Evolutionary conservation across 202 grass and related monocot species (phyloP).

Genomic region (Schoenoplectus tabernaemontani): DNA sequence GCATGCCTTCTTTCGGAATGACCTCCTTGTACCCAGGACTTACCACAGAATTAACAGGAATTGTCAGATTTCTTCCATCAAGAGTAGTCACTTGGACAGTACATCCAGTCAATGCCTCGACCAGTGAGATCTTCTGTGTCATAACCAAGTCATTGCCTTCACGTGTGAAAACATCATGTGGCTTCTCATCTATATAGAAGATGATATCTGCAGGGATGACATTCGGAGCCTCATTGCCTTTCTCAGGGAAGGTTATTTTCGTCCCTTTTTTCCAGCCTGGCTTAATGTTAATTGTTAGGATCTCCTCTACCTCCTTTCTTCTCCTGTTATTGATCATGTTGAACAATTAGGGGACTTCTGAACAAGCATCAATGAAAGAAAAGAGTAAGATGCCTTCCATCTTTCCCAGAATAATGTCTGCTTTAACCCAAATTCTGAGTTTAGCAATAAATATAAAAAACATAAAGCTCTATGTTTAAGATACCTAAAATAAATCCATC

Average conservation of each 20-base stretch:
- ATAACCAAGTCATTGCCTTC: slow-evolving; percentile 83
- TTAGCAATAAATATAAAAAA: neutral
- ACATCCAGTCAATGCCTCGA: slow-evolving; percentile 70
- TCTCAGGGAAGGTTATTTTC: slow-evolving; percentile 71
- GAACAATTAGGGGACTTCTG: slow-evolving; percentile 2
- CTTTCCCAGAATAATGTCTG: neutral
- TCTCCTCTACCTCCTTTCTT: slow-evolving; percentile 58
- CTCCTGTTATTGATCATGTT: slow-evolving; percentile 43
- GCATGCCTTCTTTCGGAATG: slow-evolving; percentile 73
- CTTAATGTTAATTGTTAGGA: slow-evolving; percentile 78
- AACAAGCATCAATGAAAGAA: neutral
- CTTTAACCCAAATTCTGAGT: too few species aligned
- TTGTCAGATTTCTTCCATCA: slow-evolving; percentile 54
- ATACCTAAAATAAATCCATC: neutral
- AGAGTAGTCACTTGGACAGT: slow-evolving; percentile 48
- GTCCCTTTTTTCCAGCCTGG: slow-evolving; percentile 95
- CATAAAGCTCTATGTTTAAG: neutral
- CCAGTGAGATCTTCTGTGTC: slow-evolving; percentile 74
- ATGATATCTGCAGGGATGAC: slow-evolving; percentile 78
- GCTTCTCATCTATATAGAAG: slow-evolving; percentile 90
- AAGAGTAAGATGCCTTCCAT: neutral
- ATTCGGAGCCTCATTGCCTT: slow-evolving; percentile 78
- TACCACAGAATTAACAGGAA: slow-evolving; percentile 56
- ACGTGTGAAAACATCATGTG: slow-evolving; percentile 73
- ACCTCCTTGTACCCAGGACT: slow-evolving; percentile 71